Percentiles rank a stretch among this genome's conserved stretches.
Evolutionary conservation across 164 flowering plant genomes (phyloP).

Genomic region (Umbellularia californica): DNA sequence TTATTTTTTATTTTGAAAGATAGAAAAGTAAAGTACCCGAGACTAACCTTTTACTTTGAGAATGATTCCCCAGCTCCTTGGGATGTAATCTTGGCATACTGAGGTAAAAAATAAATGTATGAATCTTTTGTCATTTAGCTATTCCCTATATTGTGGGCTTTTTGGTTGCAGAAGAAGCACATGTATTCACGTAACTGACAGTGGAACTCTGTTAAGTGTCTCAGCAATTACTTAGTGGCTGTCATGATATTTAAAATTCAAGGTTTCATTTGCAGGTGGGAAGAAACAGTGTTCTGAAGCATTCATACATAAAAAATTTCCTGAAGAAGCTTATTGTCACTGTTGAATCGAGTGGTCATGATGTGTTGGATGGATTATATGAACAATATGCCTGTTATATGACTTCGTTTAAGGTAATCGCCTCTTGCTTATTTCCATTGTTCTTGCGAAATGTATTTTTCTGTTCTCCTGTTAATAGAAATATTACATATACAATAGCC

Average conservation of each 20-base stretch:
- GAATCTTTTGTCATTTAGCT: no score
- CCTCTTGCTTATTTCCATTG: not conserved
- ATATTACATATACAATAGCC: no score
- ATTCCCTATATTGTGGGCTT: not conserved
- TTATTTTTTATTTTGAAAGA: not conserved
- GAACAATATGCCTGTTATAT: constrained; percentile 60
- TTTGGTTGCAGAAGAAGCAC: not conserved
- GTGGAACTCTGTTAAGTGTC: not conserved
- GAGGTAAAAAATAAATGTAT: no score
- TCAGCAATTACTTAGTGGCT: not conserved
- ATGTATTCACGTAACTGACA: not conserved
- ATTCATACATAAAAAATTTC: constrained; percentile 50
- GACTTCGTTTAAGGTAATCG: constrained; percentile 53
- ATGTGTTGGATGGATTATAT: constrained; percentile 67
- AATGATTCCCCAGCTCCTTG: not conserved
- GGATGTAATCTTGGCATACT: not conserved
- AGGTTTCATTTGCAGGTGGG: constrained; percentile 13
- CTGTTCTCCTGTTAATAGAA: not conserved
- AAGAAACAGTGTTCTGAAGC: constrained; percentile 10
- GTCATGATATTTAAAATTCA: not conserved
- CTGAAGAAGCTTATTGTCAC: constrained; percentile 72
- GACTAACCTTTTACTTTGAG: not conserved
- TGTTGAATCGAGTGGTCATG: constrained; percentile 50
- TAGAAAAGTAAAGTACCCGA: no score
- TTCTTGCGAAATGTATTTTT: not conserved